A percentile compares a stretch with the other conserved stretches of the same genome.
phyloP scores from a whole-genome alignment of 208 protist species.

The Leishmania tarentolae region DNA sequence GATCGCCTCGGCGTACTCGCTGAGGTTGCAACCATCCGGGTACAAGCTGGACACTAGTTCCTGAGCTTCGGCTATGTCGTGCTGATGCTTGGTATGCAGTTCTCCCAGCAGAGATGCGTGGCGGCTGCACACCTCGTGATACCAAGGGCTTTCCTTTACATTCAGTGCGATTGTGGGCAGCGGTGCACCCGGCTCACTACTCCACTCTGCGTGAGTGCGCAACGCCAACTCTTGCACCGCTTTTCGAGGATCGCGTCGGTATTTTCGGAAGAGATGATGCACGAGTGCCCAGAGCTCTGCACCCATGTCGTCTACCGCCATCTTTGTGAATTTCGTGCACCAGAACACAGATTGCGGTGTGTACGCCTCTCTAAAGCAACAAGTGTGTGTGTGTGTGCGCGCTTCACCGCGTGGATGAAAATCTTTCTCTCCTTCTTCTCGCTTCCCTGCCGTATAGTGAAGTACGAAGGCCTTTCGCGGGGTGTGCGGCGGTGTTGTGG shows the following conservation, averaged over 20 bases:
- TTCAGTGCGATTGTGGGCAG: conserved; percentile 7
- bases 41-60: conserved; percentile 70
- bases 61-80: conserved; percentile 43
- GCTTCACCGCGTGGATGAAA: no score
- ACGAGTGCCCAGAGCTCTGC: conserved; percentile 69
- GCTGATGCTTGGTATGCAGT: conserved; percentile 24
- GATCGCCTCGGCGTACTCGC: conserved; percentile 67
- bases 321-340: not conserved
- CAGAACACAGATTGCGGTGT: not conserved
- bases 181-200: not conserved
- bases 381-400: not conserved
- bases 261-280: conserved; percentile 63
- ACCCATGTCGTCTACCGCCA: conserved; percentile 52
- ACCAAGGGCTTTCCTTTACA: conserved; percentile 52
- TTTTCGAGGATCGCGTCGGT: conserved; percentile 6
- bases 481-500: not conserved
- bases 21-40: conserved; percentile 62
- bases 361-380: not conserved
- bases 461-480: not conserved
- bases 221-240: conserved; percentile 60
- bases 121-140: conserved; percentile 43
- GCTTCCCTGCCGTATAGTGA: not conserved
- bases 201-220: conserved; percentile 37
- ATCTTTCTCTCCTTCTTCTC: not conserved
- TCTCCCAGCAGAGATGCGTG: conserved; percentile 35